A percentile compares a stretch with the other conserved stretches of the same genome.
Evolutionary conservation across 2,329 filamentous ascomycete genomes (phyloP).

Genomic region (Diaporthe nobilis): DNA sequence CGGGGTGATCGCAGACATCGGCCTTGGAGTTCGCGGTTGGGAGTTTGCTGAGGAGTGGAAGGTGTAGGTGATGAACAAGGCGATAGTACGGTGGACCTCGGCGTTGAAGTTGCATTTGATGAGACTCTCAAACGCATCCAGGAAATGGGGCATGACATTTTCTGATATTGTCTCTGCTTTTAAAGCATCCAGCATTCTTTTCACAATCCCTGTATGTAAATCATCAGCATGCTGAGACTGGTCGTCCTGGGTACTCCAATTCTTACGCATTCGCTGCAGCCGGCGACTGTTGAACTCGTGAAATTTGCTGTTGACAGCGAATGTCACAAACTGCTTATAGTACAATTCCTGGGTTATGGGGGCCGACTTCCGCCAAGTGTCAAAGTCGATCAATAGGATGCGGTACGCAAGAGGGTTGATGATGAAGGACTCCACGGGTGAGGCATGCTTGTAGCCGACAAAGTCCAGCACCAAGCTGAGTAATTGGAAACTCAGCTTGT

Average conservation of each 20-base stretch:
- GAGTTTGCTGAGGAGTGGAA: constrained; percentile 74
- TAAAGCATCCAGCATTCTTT: constrained; percentile 88
- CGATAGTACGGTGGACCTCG: constrained; percentile 87
- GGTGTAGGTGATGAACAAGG: constrained; percentile 93
- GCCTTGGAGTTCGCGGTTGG: constrained; percentile 65
- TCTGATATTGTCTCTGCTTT: constrained; percentile 85
- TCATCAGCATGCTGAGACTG: constrained; percentile 42
- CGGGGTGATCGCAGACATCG: constrained; percentile 50
- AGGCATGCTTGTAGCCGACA: constrained; percentile 86
- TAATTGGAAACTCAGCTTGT: constrained; percentile 72
- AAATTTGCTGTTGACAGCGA: constrained; percentile 91
- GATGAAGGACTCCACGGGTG: constrained; percentile 90
- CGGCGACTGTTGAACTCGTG: constrained; percentile 93
- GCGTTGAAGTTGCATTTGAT: constrained; percentile 85
- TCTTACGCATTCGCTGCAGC: constrained; percentile 89
- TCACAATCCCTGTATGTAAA: constrained; percentile 79
- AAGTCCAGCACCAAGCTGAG: constrained; percentile 86
- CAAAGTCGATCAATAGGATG: constrained; percentile 90
- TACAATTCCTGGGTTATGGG: constrained; percentile 86
- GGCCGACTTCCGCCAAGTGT: constrained; percentile 89
- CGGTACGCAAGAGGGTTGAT: constrained; percentile 96
- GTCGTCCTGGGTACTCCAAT: constrained; percentile 39
- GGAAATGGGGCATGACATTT: constrained; percentile 81
- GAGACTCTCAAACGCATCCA: constrained; percentile 83
- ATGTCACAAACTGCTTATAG: constrained; percentile 91